A percentile compares a stretch with the other conserved stretches of the same genome.
Conservation (phyloP, 352 stramenopile species). For the Phytophthora nicotianae region DNA sequence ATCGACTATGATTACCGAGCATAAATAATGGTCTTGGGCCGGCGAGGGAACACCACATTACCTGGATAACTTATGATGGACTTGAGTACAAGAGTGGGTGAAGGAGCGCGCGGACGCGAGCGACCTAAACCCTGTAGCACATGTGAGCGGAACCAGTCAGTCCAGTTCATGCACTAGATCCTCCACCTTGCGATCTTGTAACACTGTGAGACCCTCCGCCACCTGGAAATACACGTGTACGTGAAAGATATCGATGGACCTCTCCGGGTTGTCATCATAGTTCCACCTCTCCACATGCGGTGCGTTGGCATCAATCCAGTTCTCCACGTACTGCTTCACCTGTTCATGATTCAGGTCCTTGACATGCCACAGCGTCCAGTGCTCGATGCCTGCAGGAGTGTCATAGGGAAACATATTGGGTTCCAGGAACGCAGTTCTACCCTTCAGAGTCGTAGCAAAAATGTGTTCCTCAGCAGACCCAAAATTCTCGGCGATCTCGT, state of each 20-base stretch:
- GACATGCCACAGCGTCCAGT: constrained; percentile 89
- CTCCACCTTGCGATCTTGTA: constrained; percentile 68
- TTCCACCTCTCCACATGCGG: constrained; percentile 81
- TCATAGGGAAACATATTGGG: constrained; percentile 92
- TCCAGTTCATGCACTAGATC: constrained; percentile 76
- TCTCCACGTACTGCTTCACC: constrained; percentile 90
- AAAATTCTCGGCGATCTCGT: constrained; percentile 82
- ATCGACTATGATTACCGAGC: constrained; percentile 4
- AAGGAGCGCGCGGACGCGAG: constrained; percentile 18
- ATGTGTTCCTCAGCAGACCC: constrained; percentile 83
- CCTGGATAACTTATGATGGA: constrained; percentile 33
- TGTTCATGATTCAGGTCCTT: constrained; percentile 78
- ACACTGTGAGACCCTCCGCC: constrained; percentile 48
- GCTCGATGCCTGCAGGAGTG: constrained; percentile 86
- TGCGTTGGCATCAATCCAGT: constrained; percentile 87
- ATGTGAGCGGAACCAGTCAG: constrained; percentile 43
- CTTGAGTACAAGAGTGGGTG: constrained; percentile 8
- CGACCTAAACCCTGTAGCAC: constrained; percentile 33
- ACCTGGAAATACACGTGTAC: constrained; percentile 92
- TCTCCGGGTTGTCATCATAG: constrained; percentile 90
- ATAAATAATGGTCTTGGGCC: constrained; percentile 36
- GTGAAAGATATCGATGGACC: constrained; percentile 91
- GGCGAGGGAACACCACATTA: constrained; percentile 12
- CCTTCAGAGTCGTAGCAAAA: constrained; percentile 78
- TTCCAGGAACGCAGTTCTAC: constrained; percentile 83